Evolutionary conservation across 179 eudicot genomes (phyloP).

Genomic region (Silene noctiflora): DNA sequence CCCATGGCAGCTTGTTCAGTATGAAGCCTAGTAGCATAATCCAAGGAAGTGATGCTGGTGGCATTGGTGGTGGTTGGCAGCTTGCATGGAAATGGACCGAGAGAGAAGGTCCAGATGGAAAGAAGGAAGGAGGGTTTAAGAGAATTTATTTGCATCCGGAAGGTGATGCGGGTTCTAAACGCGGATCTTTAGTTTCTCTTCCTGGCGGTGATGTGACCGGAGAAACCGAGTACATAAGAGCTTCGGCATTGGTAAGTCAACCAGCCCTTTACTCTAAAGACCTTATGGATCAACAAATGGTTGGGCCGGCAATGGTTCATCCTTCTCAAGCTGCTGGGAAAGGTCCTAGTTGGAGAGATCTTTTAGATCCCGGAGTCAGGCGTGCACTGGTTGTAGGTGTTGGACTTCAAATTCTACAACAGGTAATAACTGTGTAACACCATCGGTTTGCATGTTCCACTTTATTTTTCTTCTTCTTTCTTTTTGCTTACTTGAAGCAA

Average conservation of each 20-base stretch:
- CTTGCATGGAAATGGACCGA: constrained; percentile 74
- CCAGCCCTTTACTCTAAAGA: constrained; percentile 65
- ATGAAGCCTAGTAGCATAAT: constrained; percentile 42
- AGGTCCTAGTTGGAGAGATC: constrained; percentile 61
- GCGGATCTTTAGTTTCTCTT: constrained; percentile 53
- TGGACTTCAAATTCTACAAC: constrained; percentile 70
- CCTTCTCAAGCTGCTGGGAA: constrained; percentile 53
- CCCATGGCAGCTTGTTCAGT: constrained; percentile 60
- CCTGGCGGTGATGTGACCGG: constrained; percentile 51
- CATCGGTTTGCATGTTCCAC: no score
- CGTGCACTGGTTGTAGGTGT: constrained; percentile 73
- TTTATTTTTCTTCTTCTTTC: no score
- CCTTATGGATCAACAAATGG: constrained; percentile 45
- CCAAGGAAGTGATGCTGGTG: constrained; percentile 41
- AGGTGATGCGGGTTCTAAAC: constrained; percentile 37
- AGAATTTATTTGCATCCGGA: constrained; percentile 70
- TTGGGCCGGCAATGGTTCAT: constrained; percentile 70
- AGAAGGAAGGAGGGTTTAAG: constrained; percentile 59
- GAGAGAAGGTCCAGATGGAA: constrained; percentile 53
- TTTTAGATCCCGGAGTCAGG: constrained; percentile 76
- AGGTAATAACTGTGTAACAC: constrained; percentile 41
- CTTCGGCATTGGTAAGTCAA: constrained; percentile 73
- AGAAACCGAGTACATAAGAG: constrained; percentile 46
- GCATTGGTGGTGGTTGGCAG: constrained; percentile 94
- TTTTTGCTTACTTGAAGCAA: no score